phyloP scores from a whole-genome alignment of 345 rosid species.

The Capsella bursapastoris region DNA sequence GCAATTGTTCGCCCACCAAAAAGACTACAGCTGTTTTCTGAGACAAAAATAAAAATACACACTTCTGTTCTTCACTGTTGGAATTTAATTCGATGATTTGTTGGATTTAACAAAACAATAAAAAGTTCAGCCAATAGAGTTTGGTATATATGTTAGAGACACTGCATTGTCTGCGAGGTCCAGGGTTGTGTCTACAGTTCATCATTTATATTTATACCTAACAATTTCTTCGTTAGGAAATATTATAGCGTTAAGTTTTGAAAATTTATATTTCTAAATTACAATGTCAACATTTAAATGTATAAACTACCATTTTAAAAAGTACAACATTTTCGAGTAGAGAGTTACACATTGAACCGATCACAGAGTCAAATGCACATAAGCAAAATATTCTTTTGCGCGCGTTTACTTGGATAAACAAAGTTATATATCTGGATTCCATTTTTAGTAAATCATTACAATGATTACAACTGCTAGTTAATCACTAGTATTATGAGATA shows the following conservation, averaged over 20 bases:
- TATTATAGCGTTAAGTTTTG: background rate
- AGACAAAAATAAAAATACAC: background rate
- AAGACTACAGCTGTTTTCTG: slow-evolving; percentile 17
- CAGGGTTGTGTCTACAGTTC: background rate
- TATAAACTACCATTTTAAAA: background rate
- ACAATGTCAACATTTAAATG: background rate
- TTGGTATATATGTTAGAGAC: slow-evolving; percentile 6
- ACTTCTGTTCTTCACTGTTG: background rate
- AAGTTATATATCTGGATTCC: background rate
- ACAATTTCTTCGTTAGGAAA: background rate
- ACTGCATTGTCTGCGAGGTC: slow-evolving; percentile 13
- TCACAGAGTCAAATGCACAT: slow-evolving; percentile 12
- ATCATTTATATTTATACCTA: slow-evolving; percentile 1
- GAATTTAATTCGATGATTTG: slow-evolving; percentile 13
- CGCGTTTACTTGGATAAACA: background rate
- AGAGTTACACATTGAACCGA: background rate
- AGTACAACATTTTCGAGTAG: background rate
- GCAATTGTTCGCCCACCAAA: slow-evolving; percentile 14
- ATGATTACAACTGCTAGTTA: background rate
- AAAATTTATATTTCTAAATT: background rate
- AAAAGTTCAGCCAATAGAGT: slow-evolving; percentile 22
- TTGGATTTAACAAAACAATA: slow-evolving; percentile 22
- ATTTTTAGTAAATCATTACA: background rate
- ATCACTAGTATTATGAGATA: background rate
- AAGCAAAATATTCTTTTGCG: background rate